Conservation (phyloP, 306 rosid genomes). For the Albizia julibrissin region DNA sequence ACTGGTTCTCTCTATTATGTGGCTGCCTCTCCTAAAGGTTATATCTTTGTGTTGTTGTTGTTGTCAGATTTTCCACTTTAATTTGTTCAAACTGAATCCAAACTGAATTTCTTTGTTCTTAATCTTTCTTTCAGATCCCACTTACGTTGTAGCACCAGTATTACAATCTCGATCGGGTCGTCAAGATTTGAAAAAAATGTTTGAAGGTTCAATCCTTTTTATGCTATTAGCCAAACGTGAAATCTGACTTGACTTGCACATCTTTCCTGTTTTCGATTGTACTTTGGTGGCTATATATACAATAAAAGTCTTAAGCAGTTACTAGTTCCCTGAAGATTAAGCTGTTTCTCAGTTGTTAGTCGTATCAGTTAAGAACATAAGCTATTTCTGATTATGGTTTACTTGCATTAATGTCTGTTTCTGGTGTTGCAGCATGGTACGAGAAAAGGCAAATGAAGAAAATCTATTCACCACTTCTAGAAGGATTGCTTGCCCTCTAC, state of each 20-base stretch:
- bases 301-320: not conserved
- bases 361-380: not conserved
- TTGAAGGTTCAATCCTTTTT: constrained; percentile 64
- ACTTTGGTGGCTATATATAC: not conserved
- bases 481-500: constrained; percentile 93
- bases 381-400: not conserved
- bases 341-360: not conserved
- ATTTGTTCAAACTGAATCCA: not conserved
- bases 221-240: not conserved
- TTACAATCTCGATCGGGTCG: constrained; percentile 80
- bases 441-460: constrained; percentile 90
- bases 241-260: not conserved
- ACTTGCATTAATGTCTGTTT: constrained; percentile 18
- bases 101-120: constrained; percentile 12
- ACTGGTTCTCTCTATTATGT: constrained; percentile 92
- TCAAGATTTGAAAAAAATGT: constrained; percentile 77
- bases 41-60: not conserved
- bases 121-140: constrained; percentile 68
- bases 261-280: not conserved
- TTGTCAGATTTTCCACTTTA: not conserved
- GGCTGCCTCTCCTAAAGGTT: constrained; percentile 98
- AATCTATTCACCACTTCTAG: constrained; percentile 93
- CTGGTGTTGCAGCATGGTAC: constrained; percentile 82
- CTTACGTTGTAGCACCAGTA: constrained; percentile 89
- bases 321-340: not conserved